phyloP scores from a whole-genome alignment of 129 eudicot genomes.

The Tanacetum coccineum region DNA sequence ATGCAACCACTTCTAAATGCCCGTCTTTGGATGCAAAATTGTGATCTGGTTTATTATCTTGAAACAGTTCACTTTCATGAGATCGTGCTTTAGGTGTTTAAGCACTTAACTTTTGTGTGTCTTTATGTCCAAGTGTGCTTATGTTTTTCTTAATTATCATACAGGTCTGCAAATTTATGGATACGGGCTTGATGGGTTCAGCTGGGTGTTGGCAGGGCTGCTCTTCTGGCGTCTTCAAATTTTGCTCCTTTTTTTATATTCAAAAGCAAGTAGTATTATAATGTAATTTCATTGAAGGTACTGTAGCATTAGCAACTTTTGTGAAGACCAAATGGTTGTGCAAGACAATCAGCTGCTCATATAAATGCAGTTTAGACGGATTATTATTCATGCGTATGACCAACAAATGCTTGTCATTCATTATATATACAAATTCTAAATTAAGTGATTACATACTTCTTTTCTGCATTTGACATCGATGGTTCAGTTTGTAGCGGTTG shows the following conservation, averaged over 20 bases:
- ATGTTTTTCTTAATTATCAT: slow-evolving; percentile 9
- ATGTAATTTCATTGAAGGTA: slow-evolving; percentile 22
- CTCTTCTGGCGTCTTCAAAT: slow-evolving; percentile 12
- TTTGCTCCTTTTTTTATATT: slow-evolving; percentile 20
- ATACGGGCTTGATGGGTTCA: slow-evolving; percentile 15
- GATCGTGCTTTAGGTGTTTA: slow-evolving; percentile 3
- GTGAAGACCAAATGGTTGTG: background rate
- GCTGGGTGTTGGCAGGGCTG: slow-evolving; percentile 14
- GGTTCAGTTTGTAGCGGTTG: background rate
- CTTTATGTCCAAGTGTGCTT: background rate
- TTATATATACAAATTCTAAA: background rate
- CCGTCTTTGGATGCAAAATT: too few relatives aligned
- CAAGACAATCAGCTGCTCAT: slow-evolving; percentile 3
- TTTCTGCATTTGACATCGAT: background rate
- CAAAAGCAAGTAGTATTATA: slow-evolving; percentile 20
- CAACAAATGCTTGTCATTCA: slow-evolving; percentile 2
- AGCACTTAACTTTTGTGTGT: slow-evolving; percentile 9
- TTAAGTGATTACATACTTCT: background rate
- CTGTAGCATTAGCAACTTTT: slow-evolving; percentile 16
- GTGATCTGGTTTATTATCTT: too few relatives aligned
- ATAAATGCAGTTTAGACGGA: background rate
- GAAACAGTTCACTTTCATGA: background rate
- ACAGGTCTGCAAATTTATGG: slow-evolving; percentile 15
- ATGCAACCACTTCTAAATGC: background rate
- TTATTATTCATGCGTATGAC: slow-evolving; percentile 3